Conservation (phyloP, 495 filamentous ascomycete genomes). For the Amniculicola lignicola region DNA sequence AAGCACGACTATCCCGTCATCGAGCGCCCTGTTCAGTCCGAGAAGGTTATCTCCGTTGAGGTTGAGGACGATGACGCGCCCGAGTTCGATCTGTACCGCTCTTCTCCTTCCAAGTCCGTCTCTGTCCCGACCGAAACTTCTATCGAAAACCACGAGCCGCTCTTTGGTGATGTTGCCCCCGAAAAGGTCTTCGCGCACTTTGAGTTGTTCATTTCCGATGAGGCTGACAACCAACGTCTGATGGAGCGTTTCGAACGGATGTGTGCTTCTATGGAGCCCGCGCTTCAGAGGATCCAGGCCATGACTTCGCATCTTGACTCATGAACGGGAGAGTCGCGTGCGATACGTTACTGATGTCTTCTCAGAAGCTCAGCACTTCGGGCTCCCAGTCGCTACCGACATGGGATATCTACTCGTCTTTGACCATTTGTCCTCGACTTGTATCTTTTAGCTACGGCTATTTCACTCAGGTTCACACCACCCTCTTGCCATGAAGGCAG, state of each 20-base stretch:
- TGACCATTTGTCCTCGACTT: not conserved
- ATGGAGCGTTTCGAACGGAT: slow-evolving; percentile 30
- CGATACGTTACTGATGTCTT: not conserved
- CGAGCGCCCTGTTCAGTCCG: slow-evolving; percentile 23
- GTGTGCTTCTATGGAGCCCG: slow-evolving; percentile 27
- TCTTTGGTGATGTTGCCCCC: slow-evolving; percentile 54
- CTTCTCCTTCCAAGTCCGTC: slow-evolving; percentile 44
- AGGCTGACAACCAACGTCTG: slow-evolving; percentile 35
- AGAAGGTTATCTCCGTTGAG: slow-evolving; percentile 29
- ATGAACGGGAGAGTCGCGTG: not conserved
- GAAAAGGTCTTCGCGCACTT: slow-evolving; percentile 58
- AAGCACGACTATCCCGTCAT: slow-evolving; percentile 34
- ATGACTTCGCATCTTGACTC: slow-evolving; percentile 28
- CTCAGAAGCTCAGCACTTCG: slow-evolving; percentile 5
- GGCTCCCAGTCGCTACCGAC: slow-evolving; percentile 3
- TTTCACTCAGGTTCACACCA: not conserved
- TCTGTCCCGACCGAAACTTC: slow-evolving; percentile 13
- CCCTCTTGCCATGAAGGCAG: not conserved
- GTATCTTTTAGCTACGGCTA: not conserved
- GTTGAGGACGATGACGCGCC: slow-evolving; percentile 60
- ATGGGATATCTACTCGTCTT: not conserved
- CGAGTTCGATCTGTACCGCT: slow-evolving; percentile 55
- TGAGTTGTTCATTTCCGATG: slow-evolving; percentile 60
- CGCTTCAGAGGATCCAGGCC: slow-evolving; percentile 21
- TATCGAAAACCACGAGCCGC: slow-evolving; percentile 39